Conservation (phyloP, 2,329 filamentous ascomycete species). For the Fusarium sp. region DNA sequence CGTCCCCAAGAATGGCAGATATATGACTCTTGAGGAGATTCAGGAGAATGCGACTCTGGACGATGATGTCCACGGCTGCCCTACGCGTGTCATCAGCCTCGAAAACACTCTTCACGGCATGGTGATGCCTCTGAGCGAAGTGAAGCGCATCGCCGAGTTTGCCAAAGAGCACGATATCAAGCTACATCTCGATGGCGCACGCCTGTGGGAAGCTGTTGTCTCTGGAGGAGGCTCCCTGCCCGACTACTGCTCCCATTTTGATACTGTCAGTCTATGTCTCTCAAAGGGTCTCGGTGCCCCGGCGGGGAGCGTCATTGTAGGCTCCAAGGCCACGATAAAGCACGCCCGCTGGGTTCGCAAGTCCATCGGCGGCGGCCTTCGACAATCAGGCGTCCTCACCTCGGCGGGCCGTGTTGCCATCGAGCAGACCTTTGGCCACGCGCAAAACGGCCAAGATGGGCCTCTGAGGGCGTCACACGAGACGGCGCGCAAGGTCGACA, state of each 20-base stretch:
- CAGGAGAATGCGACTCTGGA: slow-evolving; percentile 70
- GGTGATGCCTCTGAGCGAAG: slow-evolving; percentile 80
- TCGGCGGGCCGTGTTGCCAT: slow-evolving; percentile 78
- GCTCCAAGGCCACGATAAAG: slow-evolving; percentile 52
- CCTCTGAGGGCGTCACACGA: slow-evolving; percentile 69
- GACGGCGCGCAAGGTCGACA: slow-evolving; percentile 72
- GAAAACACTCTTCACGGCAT: slow-evolving; percentile 88
- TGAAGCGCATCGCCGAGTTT: slow-evolving; percentile 75
- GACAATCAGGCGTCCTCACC: slow-evolving; percentile 78
- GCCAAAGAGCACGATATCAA: slow-evolving; percentile 71
- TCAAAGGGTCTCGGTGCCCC: slow-evolving; percentile 86
- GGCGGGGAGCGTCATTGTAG: slow-evolving; percentile 79
- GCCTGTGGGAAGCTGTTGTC: slow-evolving; percentile 83
- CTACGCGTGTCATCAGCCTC: slow-evolving; percentile 82
- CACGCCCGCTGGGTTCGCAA: slow-evolving; percentile 67
- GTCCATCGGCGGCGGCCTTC: slow-evolving; percentile 77
- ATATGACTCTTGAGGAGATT: slow-evolving; percentile 83
- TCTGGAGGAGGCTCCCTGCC: slow-evolving; percentile 73
- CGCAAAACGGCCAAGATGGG: slow-evolving; percentile 59
- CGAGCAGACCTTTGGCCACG: slow-evolving; percentile 56
- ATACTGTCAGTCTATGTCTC: slow-evolving; percentile 82
- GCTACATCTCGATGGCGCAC: slow-evolving; percentile 82
- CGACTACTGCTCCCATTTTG: slow-evolving; percentile 75
- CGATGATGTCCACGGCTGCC: slow-evolving; percentile 80
- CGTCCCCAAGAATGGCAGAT: slow-evolving; percentile 73